Evolutionary conservation across 2,329 filamentous ascomycete genomes (phyloP).

Genomic region (Thielaviopsis punctulata): DNA sequence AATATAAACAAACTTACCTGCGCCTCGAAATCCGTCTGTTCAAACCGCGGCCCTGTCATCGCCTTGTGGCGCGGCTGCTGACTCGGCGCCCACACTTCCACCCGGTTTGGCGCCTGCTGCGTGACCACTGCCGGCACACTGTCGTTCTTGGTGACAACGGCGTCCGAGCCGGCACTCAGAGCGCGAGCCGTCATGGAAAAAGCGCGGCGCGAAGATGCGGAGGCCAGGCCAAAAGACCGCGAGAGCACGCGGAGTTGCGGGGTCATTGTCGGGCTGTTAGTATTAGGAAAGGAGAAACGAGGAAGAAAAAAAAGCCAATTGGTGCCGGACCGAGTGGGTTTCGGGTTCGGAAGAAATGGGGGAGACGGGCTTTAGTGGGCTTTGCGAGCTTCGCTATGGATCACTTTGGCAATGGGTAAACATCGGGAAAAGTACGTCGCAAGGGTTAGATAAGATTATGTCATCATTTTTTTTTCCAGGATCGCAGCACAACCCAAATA

Average conservation of each 20-base stretch:
- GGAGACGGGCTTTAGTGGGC: background rate
- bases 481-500: background rate
- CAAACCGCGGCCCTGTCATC: slow-evolving; percentile 89
- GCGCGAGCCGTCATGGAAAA: background rate
- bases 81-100: slow-evolving; percentile 64
- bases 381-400: background rate
- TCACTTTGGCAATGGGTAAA: background rate
- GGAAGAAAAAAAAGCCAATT: background rate
- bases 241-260: background rate
- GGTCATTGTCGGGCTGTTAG: background rate
- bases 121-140: slow-evolving; percentile 30
- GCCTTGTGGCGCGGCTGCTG: slow-evolving; percentile 67
- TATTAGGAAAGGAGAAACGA: background rate
- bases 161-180: slow-evolving; percentile 1
- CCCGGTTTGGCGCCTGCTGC: slow-evolving; percentile 72
- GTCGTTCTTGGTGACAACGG: slow-evolving; percentile 14
- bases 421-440: background rate
- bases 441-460: background rate
- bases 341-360: background rate
- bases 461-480: background rate
- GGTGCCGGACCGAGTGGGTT: background rate
- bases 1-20: slow-evolving; percentile 71
- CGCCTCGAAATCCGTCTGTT: slow-evolving; percentile 83
- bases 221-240: background rate
- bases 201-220: slow-evolving; percentile 10